Base-by-base conservation (phyloP, 495 filamentous ascomycete genomes). In the Lasiosphaeria hispida region DNA sequence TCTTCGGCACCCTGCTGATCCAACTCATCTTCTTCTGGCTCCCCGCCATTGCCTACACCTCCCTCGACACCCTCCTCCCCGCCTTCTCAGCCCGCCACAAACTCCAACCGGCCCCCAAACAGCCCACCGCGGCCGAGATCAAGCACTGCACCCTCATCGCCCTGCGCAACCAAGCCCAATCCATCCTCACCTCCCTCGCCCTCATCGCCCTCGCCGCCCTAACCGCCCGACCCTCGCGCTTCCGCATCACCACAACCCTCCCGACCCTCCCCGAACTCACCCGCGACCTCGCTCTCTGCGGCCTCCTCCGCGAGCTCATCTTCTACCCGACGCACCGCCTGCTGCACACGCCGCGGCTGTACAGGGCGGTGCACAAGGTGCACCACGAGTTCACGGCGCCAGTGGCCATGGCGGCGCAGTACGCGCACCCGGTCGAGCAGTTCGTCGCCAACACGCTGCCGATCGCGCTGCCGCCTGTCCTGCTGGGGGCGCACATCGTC, bases 301-400 rank as follows among this genome's bases (percentile, higher is more conserved):
- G 78, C 30, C 57, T 84, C 36, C 36, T 74, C 53, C 72, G 83
- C 60, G 80, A 88, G 62, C 39, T 73, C 9, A 33, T 78, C 4
- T 86, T 85, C 69, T 85, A 85, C 66, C 80, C 80, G 58, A 55
- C 69, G 57, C 81, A 89, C 65, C 72, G 81, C 30, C 55, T 80
- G 35, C 69, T 88, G 33, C 78, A 89, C 67, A 64, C 68, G 4
- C 80, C 73, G 0, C 55, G 39, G 5, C 52, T 85, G 10, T 85
- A 83, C 69, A 63, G 61, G 18, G 60, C 53, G 7, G 75, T 87
- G 48, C 84, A 87, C 70, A 83, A 82, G 50, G 63, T 70, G 33
- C 84, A 86, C 58, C 83, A 86, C 66, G 63, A 69, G 14, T 85
- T 84, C 67, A 83, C 78, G 0, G 79, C 83, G 0, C 84, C 82